A percentile compares a stretch with the other conserved stretches of the same genome.
Conservation (phyloP, 2,329 filamentous ascomycete genomes). For the Venturia pyrina region DNA sequence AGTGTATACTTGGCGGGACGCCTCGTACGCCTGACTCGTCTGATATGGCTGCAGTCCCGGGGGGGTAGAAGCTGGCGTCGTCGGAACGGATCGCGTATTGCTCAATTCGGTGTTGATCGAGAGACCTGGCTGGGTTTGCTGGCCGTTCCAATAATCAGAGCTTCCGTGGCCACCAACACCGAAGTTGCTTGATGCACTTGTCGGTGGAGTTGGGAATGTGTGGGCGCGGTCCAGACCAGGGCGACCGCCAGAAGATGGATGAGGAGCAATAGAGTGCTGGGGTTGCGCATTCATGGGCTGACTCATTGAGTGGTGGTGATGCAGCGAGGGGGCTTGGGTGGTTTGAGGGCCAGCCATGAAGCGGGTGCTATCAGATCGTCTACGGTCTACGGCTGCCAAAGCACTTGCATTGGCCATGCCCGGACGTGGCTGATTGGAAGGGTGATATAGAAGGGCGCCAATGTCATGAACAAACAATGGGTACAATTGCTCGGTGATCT, state of each 20-base stretch:
- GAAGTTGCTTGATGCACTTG: conserved; percentile 81
- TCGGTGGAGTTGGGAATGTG: conserved; percentile 88
- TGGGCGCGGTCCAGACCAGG: conserved; percentile 75
- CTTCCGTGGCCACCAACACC: conserved; percentile 59
- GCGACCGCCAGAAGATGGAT: conserved; percentile 46
- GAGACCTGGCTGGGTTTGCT: conserved; percentile 56
- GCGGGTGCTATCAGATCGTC: conserved; percentile 52
- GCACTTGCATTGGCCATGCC: conserved; percentile 52
- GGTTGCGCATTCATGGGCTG: conserved; percentile 46
- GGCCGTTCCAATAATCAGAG: conserved; percentile 31
- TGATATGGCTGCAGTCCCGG: conserved; percentile 71
- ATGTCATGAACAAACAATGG: conserved; percentile 98
- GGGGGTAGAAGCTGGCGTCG: conserved; percentile 83
- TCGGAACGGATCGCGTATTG: conserved; percentile 76
- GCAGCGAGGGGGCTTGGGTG: conserved; percentile 57
- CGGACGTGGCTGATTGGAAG: conserved; percentile 72
- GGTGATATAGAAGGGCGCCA: conserved; percentile 84
- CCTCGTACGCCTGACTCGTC: conserved; percentile 62
- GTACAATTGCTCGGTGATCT: conserved; percentile 92
- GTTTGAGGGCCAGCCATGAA: conserved; percentile 37
- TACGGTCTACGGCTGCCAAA: conserved; percentile 67
- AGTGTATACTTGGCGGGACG: conserved; percentile 68
- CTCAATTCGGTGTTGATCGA: conserved; percentile 72
- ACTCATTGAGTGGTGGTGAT: conserved; percentile 59
- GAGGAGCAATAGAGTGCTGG: conserved; percentile 51